Evolutionary conservation across 345 rosid species (phyloP).

Genomic region (Eucalyptus leucophloia): DNA sequence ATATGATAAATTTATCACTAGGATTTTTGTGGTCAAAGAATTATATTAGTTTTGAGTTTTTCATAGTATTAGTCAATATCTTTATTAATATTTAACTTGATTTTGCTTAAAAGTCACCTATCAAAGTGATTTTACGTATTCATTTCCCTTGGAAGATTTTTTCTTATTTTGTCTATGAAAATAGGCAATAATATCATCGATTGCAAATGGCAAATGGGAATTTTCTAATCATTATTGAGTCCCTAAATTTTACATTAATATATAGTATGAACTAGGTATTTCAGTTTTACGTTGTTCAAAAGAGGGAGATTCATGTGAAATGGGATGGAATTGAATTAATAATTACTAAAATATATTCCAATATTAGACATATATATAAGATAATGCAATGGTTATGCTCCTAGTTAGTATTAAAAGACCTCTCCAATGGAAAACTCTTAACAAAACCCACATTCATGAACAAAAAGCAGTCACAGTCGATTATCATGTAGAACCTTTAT

Average conservation of each 20-base stretch:
- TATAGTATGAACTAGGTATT: accelerated
- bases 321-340: background rate
- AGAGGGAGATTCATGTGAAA: background rate
- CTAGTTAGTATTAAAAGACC: background rate
- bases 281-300: background rate
- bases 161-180: background rate
- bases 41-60: accelerated
- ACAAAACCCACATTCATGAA: background rate
- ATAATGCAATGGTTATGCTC: background rate
- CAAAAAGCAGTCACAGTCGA: accelerated
- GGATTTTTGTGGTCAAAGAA: accelerated
- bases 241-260: background rate
- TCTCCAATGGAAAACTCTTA: background rate
- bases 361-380: too few species aligned
- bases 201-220: background rate
- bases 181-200: background rate
- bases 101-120: background rate
- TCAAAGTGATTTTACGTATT: accelerated
- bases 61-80: accelerated
- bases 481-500: background rate
- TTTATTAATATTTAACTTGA: background rate
- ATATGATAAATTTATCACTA: accelerated
- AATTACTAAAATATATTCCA: background rate
- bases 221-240: background rate
- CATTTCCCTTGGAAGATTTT: background rate